phyloP scores from a whole-genome alignment of 1,284 basidiomycete genomes.

The Austroboletus novae-zelandiae region DNA sequence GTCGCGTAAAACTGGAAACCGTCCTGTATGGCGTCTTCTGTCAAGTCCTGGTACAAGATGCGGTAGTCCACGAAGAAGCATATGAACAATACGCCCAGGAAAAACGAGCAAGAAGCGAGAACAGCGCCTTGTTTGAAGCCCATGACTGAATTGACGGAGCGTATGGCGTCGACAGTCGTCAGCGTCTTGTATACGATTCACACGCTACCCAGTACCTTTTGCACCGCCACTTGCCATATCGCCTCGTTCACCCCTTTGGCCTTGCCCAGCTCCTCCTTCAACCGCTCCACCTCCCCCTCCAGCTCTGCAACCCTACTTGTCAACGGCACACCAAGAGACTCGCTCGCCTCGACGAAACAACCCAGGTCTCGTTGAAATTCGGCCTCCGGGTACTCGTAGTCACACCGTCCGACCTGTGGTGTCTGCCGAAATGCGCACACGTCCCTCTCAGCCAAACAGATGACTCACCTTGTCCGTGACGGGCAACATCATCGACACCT shows the following conservation, averaged over 20 bases:
- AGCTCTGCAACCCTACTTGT: slow-evolving; percentile 64
- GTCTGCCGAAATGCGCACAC: slow-evolving; percentile 12
- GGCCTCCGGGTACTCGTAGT: slow-evolving; percentile 43
- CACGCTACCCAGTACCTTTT: slow-evolving; percentile 45
- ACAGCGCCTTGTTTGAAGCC: slow-evolving; percentile 84
- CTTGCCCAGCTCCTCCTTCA: slow-evolving; percentile 69
- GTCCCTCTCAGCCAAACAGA: background rate
- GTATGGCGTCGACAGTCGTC: too few relatives aligned
- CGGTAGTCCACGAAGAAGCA: slow-evolving; percentile 86
- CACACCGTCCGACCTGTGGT: slow-evolving; percentile 12
- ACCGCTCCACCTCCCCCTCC: slow-evolving; percentile 62
- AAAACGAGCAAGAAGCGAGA: slow-evolving; percentile 80
- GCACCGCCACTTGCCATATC: slow-evolving; percentile 86
- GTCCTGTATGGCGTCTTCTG: slow-evolving; percentile 64
- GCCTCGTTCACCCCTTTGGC: slow-evolving; percentile 85
- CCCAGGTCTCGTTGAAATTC: slow-evolving; percentile 62
- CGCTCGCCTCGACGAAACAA: slow-evolving; percentile 46
- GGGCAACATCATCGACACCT: slow-evolving; percentile 61
- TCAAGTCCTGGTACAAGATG: slow-evolving; percentile 67
- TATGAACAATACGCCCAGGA: slow-evolving; percentile 88
- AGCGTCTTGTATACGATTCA: slow-evolving; percentile 8
- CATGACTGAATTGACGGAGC: slow-evolving; percentile 44
- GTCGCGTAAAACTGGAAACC: slow-evolving; percentile 86
- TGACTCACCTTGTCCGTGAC: slow-evolving; percentile 40
- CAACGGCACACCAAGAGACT: slow-evolving; percentile 38